These are phyloP conservation scores for Auricularia sp. DNA, from an alignment of 768 basidiomycete genomes.

Conservation along the genomic window DNA sequence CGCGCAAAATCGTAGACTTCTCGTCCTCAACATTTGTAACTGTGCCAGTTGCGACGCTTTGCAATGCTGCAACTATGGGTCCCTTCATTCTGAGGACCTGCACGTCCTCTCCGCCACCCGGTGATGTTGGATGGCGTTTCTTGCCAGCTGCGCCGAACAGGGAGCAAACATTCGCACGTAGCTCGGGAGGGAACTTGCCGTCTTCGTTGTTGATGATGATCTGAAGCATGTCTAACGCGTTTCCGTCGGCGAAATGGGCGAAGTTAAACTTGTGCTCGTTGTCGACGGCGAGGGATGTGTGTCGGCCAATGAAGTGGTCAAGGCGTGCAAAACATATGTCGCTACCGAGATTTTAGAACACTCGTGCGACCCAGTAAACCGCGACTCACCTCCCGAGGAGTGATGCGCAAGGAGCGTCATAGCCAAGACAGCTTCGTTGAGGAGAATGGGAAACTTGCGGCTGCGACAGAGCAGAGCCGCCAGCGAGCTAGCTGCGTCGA, in stretches of 20 bases:
- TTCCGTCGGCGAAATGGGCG: conserved; percentile 37
- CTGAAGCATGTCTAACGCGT: conserved; percentile 59
- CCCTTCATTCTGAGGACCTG: conserved; percentile 40
- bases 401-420: conserved; percentile 66
- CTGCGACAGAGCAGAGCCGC: conserved; percentile 66
- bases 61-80: conserved; percentile 37
- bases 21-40: conserved; percentile 18
- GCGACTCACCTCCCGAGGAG: conserved; percentile 48
- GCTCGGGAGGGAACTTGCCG: conserved; percentile 55
- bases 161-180: conserved; percentile 67
- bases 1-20: conserved; percentile 27
- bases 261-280: conserved; percentile 17
- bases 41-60: conserved; percentile 29
- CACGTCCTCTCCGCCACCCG: conserved; percentile 32
- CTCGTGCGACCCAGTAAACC: neutral
- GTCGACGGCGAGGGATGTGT: conserved; percentile 20
- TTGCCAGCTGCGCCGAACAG: conserved; percentile 56
- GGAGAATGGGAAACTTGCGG: conserved; percentile 69
- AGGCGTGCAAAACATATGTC: conserved; percentile 49
- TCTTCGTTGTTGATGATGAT: conserved; percentile 44
- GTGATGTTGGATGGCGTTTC: conserved; percentile 22
- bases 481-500: conserved; percentile 51
- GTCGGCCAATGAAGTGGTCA: conserved; percentile 39
- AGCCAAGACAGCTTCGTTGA: conserved; percentile 84
- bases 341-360: conserved; percentile 29